Evolutionary conservation across 768 basidiomycete species (phyloP).

Genomic region (Auriscalpium orientale): DNA sequence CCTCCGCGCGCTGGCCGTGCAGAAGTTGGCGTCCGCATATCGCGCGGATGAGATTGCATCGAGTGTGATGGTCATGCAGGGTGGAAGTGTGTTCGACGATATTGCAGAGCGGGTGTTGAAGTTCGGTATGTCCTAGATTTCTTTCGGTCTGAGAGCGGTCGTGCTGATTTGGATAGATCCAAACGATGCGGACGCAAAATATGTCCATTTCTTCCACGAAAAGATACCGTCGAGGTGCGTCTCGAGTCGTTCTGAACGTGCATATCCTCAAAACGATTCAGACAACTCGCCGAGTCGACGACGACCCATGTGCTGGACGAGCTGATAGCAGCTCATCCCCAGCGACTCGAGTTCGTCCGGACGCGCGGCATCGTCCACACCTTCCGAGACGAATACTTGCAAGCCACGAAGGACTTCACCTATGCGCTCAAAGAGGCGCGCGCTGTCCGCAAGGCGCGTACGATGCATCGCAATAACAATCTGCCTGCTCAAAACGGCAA

Average conservation of each 20-base stretch:
- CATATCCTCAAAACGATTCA: conserved; percentile 24
- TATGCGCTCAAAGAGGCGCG: conserved; percentile 73
- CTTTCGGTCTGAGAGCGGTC: not conserved
- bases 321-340: conserved; percentile 65
- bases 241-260: conserved; percentile 6
- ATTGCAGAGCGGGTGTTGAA: conserved; percentile 82
- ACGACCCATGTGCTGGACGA: conserved; percentile 72
- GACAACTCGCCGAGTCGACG: conserved; percentile 82
- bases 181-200: conserved; percentile 68
- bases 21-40: conserved; percentile 82
- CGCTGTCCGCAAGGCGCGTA: conserved; percentile 56
- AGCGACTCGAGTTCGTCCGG: conserved; percentile 76
- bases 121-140: conserved; percentile 34
- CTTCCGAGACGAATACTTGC: conserved; percentile 75
- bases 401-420: conserved; percentile 76
- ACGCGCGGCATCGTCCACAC: conserved; percentile 88
- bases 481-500: conserved; percentile 31
- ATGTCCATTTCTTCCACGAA: conserved; percentile 92
- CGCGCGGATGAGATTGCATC: conserved; percentile 85
- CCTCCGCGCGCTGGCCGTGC: conserved; percentile 73
- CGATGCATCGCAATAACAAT: conserved; percentile 41
- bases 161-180: conserved; percentile 44
- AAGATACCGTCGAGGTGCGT: conserved; percentile 86
- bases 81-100: conserved; percentile 87
- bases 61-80: conserved; percentile 94